Conservation (phyloP, 129 eudicot genomes). For the Helichrysum umbraculigerum region DNA sequence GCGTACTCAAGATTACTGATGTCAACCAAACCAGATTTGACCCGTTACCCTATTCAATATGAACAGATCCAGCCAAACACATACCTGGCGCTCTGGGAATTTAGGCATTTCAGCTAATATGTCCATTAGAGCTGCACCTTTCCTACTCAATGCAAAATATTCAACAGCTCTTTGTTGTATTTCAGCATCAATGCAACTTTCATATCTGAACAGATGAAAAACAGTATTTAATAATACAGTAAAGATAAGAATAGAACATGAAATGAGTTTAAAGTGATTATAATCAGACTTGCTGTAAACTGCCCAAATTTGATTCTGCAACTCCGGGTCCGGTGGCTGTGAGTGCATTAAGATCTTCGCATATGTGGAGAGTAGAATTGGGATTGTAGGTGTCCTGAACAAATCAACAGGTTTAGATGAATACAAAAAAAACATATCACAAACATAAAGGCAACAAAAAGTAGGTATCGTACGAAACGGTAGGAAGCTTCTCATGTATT, state of each 20-base stretch:
- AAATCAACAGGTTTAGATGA: constrained; percentile 19
- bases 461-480: constrained; percentile 72
- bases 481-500: constrained; percentile 94
- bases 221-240: constrained; percentile 15
- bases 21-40: neutral
- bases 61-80: neutral
- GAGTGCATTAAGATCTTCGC: constrained; percentile 96
- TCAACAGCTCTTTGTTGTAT: constrained; percentile 98
- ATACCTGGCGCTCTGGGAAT: constrained; percentile 96
- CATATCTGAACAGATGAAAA: constrained; percentile 54
- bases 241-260: constrained; percentile 2
- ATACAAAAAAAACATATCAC: constrained; percentile 1
- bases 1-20: neutral
- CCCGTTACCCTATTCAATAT: neutral
- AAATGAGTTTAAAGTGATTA: constrained; percentile 4
- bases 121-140: constrained; percentile 89
- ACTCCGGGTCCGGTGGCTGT: constrained; percentile 81
- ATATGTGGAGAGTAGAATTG: constrained; percentile 91
- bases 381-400: constrained; percentile 80
- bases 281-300: constrained; percentile 78
- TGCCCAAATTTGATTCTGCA: constrained; percentile 89
- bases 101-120: constrained; percentile 99
- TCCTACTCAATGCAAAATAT: constrained; percentile 82
- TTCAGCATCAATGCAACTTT: constrained; percentile 96
- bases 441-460: constrained; percentile 10